These are phyloP conservation scores for Starmera stellimalicola DNA, from an alignment of 1,139 yeast genomes.

Conservation along the genomic window DNA sequence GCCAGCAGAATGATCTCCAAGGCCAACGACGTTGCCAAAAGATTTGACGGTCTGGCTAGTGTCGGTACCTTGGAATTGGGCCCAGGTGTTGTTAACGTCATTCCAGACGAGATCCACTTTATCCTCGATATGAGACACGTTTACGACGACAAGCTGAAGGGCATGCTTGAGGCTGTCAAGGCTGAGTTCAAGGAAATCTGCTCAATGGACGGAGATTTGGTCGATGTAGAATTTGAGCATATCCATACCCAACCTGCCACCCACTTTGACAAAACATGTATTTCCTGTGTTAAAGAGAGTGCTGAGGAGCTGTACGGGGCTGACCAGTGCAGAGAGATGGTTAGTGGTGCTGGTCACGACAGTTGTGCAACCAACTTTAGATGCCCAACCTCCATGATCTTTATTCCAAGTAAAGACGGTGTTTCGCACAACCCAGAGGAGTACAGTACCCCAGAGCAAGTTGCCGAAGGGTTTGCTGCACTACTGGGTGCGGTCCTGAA, in stretches of 20 bases:
- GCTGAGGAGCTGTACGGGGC: slow-evolving; percentile 41
- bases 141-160: slow-evolving; percentile 33
- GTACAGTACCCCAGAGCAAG: slow-evolving; percentile 52
- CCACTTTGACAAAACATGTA: slow-evolving; percentile 40
- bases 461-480: slow-evolving; percentile 49
- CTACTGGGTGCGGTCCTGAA: slow-evolving; percentile 48
- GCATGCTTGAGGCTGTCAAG: slow-evolving; percentile 32
- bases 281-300: slow-evolving; percentile 40
- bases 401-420: slow-evolving; percentile 66
- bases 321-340: slow-evolving; percentile 34
- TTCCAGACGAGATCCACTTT: slow-evolving; percentile 52
- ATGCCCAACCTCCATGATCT: slow-evolving; percentile 67
- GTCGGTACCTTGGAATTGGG: slow-evolving; percentile 47
- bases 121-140: slow-evolving; percentile 51
- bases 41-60: slow-evolving; percentile 44
- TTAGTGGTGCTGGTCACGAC: slow-evolving; percentile 71
- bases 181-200: slow-evolving; percentile 31
- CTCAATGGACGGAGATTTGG: slow-evolving; percentile 23
- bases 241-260: slow-evolving; percentile 45
- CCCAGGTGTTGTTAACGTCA: slow-evolving; percentile 59
- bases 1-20: slow-evolving; percentile 46
- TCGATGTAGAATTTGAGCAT: slow-evolving; percentile 31
- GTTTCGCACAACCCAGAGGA: slow-evolving; percentile 62
- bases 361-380: slow-evolving; percentile 47
- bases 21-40: slow-evolving; percentile 47